Evolutionary conservation across 2,329 filamentous ascomycete genomes (phyloP).

Genomic region (Colletotrichum eleusines): DNA sequence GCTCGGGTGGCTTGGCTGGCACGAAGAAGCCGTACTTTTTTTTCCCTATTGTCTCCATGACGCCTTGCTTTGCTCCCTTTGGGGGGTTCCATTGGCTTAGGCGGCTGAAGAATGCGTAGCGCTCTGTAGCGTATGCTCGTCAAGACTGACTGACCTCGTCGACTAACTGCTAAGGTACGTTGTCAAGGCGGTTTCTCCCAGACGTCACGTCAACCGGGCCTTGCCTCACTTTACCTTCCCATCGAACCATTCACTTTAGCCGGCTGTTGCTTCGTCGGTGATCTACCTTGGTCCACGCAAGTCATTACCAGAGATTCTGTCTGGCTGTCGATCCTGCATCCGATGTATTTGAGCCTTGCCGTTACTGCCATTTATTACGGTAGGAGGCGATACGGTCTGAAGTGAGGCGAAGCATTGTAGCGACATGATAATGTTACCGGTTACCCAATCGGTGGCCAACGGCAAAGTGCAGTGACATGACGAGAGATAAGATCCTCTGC

Average conservation of each 20-base stretch:
- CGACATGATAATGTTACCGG: not conserved
- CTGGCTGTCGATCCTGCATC: conserved; percentile 14
- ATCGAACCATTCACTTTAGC: not conserved
- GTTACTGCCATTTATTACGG: conserved; percentile 20
- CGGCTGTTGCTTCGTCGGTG: conserved; percentile 2
- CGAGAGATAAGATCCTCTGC: conserved; percentile 6
- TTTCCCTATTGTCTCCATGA: not conserved
- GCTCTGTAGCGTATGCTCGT: not conserved
- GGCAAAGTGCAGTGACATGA: conserved; percentile 3
- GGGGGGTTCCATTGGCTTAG: conserved; percentile 19
- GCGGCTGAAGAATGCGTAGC: conserved; percentile 34
- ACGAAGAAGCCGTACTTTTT: conserved; percentile 1
- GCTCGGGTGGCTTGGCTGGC: conserved; percentile 38
- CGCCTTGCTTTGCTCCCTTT: not conserved
- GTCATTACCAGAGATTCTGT: not conserved
- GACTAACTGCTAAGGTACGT: no score
- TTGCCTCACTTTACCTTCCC: conserved; percentile 6
- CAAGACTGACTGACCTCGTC: no score
- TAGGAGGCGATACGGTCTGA: not conserved
- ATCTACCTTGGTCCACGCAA: not conserved
- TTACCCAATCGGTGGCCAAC: not conserved
- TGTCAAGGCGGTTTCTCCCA: conserved; percentile 17
- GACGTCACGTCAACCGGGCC: no score
- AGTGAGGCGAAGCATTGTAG: conserved; percentile 4
- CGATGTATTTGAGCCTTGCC: conserved; percentile 24